phyloP scores from a whole-genome alignment of 78 protist genomes.

The Chrysochromulina tobinii region DNA sequence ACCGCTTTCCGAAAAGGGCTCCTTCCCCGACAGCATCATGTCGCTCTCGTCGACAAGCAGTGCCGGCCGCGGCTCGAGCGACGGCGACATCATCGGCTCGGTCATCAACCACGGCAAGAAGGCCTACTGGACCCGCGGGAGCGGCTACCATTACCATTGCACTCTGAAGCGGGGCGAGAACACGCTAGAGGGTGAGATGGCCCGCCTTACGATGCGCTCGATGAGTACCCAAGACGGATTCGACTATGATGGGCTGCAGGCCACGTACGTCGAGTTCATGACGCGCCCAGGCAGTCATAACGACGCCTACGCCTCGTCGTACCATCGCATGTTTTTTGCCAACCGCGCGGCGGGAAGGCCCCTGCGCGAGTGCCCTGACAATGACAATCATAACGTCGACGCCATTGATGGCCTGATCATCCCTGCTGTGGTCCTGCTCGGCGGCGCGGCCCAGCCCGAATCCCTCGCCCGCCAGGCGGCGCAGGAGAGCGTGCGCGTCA shows the following conservation, averaged over 20 bases:
- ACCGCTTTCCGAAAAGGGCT: no score
- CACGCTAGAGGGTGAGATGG: not conserved
- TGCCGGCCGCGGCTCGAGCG: not conserved
- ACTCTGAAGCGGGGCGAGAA: not conserved
- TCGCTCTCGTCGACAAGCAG: not conserved
- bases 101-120: conserved; percentile 22
- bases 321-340: not conserved
- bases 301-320: not conserved
- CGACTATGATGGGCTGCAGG: not conserved
- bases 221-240: not conserved
- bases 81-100: not conserved
- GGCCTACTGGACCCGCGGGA: not conserved
- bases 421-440: not conserved
- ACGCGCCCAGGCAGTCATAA: not conserved
- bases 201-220: not conserved
- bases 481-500: not conserved
- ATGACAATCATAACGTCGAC: conserved; percentile 24
- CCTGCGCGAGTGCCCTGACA: not conserved
- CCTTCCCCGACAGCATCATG: not conserved
- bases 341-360: not conserved
- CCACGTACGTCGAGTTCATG: not conserved
- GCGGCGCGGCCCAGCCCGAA: not conserved
- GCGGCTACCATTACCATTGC: not conserved
- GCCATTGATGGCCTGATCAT: not conserved
- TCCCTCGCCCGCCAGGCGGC: not conserved